Evolutionary conservation across 768 basidiomycete genomes (phyloP).

Genomic region (Leccinum obscurum): DNA sequence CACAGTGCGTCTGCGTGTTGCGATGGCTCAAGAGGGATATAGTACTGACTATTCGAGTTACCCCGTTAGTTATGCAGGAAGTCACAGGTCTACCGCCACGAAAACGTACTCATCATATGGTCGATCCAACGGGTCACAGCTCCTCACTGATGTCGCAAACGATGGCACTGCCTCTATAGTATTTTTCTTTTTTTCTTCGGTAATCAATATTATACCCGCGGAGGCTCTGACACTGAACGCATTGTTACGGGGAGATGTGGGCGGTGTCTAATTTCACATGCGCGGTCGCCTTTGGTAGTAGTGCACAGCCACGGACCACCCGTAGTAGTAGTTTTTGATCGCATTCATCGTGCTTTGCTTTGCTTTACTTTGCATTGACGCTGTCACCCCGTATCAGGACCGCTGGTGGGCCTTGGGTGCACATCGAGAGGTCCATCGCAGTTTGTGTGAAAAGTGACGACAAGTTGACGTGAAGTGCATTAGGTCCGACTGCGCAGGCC

Average conservation of each 20-base stretch:
- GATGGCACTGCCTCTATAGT: slow-evolving; percentile 55
- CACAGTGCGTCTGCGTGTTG: slow-evolving; percentile 23
- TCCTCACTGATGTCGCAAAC: slow-evolving; percentile 55
- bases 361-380: slow-evolving; percentile 20
- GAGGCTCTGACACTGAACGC: slow-evolving; percentile 18
- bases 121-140: slow-evolving; percentile 51
- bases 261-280: slow-evolving; percentile 18
- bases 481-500: slow-evolving; percentile 2
- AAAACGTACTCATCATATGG: slow-evolving; percentile 68
- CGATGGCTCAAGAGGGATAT: slow-evolving; percentile 11
- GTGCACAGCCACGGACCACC: slow-evolving; percentile 7
- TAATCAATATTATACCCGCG: slow-evolving; percentile 17
- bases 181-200: slow-evolving; percentile 20
- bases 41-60: slow-evolving; percentile 9
- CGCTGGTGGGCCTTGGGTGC: slow-evolving; percentile 14
- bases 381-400: slow-evolving; percentile 24
- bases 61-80: slow-evolving; percentile 40
- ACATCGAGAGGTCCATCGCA: slow-evolving; percentile 10
- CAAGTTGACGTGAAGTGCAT: slow-evolving; percentile 16
- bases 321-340: neutral
- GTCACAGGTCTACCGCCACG: slow-evolving; percentile 53
- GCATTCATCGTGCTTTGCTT: slow-evolving; percentile 15
- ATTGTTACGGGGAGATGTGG: slow-evolving; percentile 13
- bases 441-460: slow-evolving; percentile 22
- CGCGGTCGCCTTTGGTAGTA: slow-evolving; percentile 16